Evolutionary conservation across 177 flowering plant genomes (phyloP).

Genomic region (Tripterygium wilfordii): DNA sequence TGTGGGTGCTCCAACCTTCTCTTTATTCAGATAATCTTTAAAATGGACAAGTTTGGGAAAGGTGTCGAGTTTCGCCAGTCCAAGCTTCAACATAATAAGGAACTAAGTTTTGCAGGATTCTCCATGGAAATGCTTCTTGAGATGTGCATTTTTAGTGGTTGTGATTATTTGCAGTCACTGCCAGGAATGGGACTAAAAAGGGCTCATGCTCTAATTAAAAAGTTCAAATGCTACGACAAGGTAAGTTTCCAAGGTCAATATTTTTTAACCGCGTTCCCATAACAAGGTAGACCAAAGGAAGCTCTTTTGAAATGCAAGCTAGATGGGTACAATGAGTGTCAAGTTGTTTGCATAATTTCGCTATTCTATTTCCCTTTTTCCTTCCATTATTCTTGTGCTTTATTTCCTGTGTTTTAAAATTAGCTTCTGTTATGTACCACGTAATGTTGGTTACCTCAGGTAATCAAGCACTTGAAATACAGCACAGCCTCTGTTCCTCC

Average conservation of each 20-base stretch:
- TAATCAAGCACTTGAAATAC: conserved; percentile 77
- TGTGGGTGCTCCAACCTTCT: conserved; percentile 3
- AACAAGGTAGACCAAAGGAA: too few relatives aligned
- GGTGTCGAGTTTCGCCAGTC: conserved; percentile 72
- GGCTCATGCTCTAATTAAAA: conserved; percentile 80
- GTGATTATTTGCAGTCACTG: conserved; percentile 88
- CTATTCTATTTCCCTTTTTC: too few relatives aligned
- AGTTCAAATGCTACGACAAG: conserved; percentile 75
- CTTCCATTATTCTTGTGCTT: too few relatives aligned
- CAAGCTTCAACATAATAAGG: conserved; percentile 69
- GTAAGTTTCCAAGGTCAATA: too few relatives aligned
- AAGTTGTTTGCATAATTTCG: too few relatives aligned
- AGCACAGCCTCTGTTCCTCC: conserved; percentile 66
- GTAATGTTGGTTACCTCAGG: conserved; percentile 49
- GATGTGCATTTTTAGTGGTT: conserved; percentile 97
- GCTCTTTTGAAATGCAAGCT: too few relatives aligned
- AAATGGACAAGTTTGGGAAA: conserved; percentile 98
- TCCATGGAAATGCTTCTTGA: conserved; percentile 88
- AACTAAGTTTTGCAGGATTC: conserved; percentile 65
- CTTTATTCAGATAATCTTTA: conserved; percentile 75
- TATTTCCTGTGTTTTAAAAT: neutral
- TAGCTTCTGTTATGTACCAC: neutral
- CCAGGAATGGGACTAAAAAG: conserved; percentile 96
- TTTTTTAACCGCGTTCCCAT: too few relatives aligned
- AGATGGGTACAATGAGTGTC: too few relatives aligned